Evolutionary conservation across 352 stramenopile genomes (phyloP), one percentile per base, ranked within the genome.

Genomic region (Elongisporangium undulatum): DNA sequence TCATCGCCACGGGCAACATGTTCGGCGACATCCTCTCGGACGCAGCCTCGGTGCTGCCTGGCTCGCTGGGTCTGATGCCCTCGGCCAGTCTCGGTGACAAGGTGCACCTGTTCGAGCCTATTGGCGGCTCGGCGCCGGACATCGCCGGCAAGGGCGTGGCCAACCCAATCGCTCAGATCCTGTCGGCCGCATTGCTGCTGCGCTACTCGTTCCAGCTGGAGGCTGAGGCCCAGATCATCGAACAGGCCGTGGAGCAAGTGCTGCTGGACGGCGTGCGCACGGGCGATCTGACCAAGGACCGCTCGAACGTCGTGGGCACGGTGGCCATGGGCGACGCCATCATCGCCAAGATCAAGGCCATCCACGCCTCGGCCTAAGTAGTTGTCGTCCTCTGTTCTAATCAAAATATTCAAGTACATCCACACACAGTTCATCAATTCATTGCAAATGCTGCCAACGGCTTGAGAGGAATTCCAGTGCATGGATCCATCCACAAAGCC

Each of bases 21-120:
- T 99, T 99, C 76, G 97, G 97, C 53, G 97, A 99, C 75, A 99
- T 99, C 67, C 67, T 99, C 4, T 99, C 93, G 64, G 97, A 99
- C 66, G 97, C 98, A 39, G 97, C 97, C 29, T 98, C 89, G 21
- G 98, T 99, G 85, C 77, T 99, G 38, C 96, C 98, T 12, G 97
- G 97, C 41, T 98, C 93, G 60, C 85, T 99, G 19, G 97, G 97
- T 8, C 97, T 99, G 75, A 96, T 99, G 67, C 97, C 97, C n/a
- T 98, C 92, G n/a, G 97, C 97, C 12, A 99, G 92, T 71, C 89
- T 99, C 58, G 85, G 85, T 39, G 65, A 88, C 53, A 85, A 84
- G 54, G 84, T 95, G 59, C 82, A 95, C 71, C 92, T 99, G 17
- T 99, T 99, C 73, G 97, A 99, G 76, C 97, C 97, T 5, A 99